Evolutionary conservation across 129 eudicot species (phyloP).

Genomic region (Silybum marianum): DNA sequence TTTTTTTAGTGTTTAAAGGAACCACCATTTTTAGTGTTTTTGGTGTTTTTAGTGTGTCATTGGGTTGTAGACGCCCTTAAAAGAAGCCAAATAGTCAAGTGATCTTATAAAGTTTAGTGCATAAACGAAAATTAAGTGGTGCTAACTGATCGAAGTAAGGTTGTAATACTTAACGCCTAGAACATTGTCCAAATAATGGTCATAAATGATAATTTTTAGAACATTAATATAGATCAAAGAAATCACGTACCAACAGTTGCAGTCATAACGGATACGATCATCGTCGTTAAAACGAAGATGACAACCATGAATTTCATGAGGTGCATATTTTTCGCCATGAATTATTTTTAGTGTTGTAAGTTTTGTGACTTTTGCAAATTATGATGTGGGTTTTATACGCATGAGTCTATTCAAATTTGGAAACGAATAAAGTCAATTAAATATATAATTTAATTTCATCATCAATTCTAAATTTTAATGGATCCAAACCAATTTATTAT

Average conservation of each 20-base stretch:
- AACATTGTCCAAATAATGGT: neutral
- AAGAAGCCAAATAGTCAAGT: neutral
- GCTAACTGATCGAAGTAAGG: neutral
- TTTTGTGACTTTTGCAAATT: neutral
- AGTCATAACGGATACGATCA: neutral
- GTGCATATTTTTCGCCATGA: neutral
- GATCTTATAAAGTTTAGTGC: neutral
- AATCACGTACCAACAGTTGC: neutral
- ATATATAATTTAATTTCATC: no score
- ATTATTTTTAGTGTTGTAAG: neutral
- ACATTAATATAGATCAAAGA: neutral
- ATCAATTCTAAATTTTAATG: no score
- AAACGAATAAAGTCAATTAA: neutral
- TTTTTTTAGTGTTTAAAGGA: no score
- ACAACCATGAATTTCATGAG: neutral
- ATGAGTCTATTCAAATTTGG: neutral
- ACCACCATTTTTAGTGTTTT: no score
- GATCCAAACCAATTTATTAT: no score
- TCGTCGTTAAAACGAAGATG: neutral
- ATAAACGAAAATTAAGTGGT: neutral
- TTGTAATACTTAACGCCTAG: neutral
- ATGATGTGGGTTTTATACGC: neutral
- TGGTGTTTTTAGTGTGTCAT: no score
- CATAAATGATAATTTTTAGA: neutral
- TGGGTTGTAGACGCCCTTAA: no score